Conservation (phyloP, 2,329 filamentous ascomycete genomes). For the Venturia aucupariae region DNA sequence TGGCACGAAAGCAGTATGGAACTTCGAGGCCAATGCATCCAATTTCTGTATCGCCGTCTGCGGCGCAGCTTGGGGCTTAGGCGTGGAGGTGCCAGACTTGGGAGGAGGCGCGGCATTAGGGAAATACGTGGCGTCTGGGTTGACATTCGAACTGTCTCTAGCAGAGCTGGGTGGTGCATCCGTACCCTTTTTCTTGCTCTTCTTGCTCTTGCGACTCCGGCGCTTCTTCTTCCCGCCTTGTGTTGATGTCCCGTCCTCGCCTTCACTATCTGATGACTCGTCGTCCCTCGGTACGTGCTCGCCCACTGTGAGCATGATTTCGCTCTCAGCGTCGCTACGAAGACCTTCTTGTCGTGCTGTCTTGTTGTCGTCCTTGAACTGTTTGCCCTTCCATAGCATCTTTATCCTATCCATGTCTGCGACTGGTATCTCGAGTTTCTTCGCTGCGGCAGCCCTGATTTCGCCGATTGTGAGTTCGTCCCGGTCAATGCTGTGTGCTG, state of each 20-base stretch:
- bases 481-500: slow-evolving; percentile 65
- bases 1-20: slow-evolving; percentile 56
- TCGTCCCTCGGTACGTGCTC: slow-evolving; percentile 14
- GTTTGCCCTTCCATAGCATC: slow-evolving; percentile 64
- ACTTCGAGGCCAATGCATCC: slow-evolving; percentile 54
- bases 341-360: slow-evolving; percentile 52
- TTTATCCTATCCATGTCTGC: slow-evolving; percentile 49
- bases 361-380: slow-evolving; percentile 54
- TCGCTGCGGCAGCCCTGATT: slow-evolving; percentile 56
- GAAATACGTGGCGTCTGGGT: slow-evolving; percentile 14
- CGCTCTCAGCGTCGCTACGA: slow-evolving; percentile 48
- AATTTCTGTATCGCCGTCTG: slow-evolving; percentile 51
- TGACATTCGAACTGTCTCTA: slow-evolving; percentile 5
- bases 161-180: slow-evolving; percentile 28
- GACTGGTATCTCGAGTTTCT: slow-evolving; percentile 53
- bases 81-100: slow-evolving; percentile 27
- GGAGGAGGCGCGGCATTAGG: slow-evolving; percentile 13
- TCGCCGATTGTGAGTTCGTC: slow-evolving; percentile 60
- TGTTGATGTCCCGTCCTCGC: slow-evolving; percentile 22
- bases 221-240: slow-evolving; percentile 24
- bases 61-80: slow-evolving; percentile 27
- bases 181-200: slow-evolving; percentile 37
- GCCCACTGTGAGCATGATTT: slow-evolving; percentile 48
- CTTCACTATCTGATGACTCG: slow-evolving; percentile 23
- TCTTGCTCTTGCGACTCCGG: slow-evolving; percentile 21